phyloP scores from a whole-genome alignment of 2,329 filamentous ascomycete genomes.

The Elsinoe fawcettii region DNA sequence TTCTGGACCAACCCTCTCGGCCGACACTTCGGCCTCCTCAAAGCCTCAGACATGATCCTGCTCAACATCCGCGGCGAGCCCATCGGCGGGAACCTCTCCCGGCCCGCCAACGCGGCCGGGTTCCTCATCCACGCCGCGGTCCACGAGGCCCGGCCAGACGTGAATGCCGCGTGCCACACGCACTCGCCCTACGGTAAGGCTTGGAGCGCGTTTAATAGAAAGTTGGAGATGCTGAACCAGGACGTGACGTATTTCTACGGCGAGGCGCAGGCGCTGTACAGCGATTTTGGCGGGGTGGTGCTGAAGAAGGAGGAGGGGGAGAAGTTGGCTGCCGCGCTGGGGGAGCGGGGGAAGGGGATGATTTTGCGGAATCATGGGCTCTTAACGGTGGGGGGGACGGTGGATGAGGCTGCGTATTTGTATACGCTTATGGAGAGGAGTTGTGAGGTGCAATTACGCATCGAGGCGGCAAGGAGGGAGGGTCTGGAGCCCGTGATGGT shows the following conservation, averaged over 20 bases:
- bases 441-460: slow-evolving; percentile 59
- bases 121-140: slow-evolving; percentile 64
- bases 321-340: slow-evolving; percentile 56
- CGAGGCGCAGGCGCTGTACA: slow-evolving; percentile 47
- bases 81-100: slow-evolving; percentile 53
- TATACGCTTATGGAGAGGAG: slow-evolving; percentile 61
- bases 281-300: slow-evolving; percentile 57
- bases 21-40: slow-evolving; percentile 57
- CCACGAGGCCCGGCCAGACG: slow-evolving; percentile 58
- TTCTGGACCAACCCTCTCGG: slow-evolving; percentile 66
- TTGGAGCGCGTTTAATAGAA: slow-evolving; percentile 57
- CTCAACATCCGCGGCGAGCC: slow-evolving; percentile 56
- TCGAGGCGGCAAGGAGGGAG: slow-evolving; percentile 57
- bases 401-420: slow-evolving; percentile 66
- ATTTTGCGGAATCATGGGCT: slow-evolving; percentile 67
- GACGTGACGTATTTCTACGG: slow-evolving; percentile 58
- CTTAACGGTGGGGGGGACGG: slow-evolving; percentile 61
- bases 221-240: slow-evolving; percentile 64
- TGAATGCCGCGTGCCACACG: slow-evolving; percentile 60
- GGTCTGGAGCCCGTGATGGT: slow-evolving; percentile 47
- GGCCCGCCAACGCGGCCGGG: slow-evolving; percentile 59
- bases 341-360: slow-evolving; percentile 52
- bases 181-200: slow-evolving; percentile 61
- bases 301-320: slow-evolving; percentile 56
- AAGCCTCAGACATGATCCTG: slow-evolving; percentile 59